Conservation (phyloP, 1,139 yeast genomes). For the Casaregolazyma lundiana region DNA sequence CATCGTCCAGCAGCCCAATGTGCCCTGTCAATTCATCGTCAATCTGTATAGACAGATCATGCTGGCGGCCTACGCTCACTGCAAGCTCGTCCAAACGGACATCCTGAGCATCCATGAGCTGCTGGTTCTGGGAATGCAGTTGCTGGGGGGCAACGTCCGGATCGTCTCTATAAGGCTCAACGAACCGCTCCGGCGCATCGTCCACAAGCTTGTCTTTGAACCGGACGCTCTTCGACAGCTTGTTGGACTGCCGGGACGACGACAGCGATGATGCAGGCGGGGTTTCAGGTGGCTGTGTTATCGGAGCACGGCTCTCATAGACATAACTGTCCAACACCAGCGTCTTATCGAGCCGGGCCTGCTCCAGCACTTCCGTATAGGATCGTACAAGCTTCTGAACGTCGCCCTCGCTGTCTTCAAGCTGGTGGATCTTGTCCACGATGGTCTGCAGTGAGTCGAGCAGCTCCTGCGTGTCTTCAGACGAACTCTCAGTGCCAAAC, state of each 20-base stretch:
- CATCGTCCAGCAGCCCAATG: constrained; percentile 60
- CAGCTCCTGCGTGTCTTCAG: constrained; percentile 52
- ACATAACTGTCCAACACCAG: constrained; percentile 2
- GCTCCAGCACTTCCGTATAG: constrained; percentile 13
- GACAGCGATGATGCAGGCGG: constrained; percentile 5
- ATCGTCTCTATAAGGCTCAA: constrained; percentile 46
- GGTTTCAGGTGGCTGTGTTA: constrained; percentile 3
- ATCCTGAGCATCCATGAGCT: constrained; percentile 58
- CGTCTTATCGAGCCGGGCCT: constrained; percentile 12
- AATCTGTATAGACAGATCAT: constrained; percentile 58
- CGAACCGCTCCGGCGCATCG: constrained; percentile 21
- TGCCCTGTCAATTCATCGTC: constrained; percentile 67
- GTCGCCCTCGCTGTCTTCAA: constrained; percentile 7
- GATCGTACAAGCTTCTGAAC: constrained; percentile 15
- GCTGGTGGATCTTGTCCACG: constrained; percentile 5
- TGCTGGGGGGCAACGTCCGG: constrained; percentile 29
- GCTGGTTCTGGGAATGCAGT: constrained; percentile 65
- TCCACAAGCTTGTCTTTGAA: constrained; percentile 35
- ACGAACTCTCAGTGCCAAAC: constrained; percentile 47
- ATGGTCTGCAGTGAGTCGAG: constrained; percentile 23
- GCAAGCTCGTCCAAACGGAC: constrained; percentile 54
- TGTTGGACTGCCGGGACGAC: constrained; percentile 1
- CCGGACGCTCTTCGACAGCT: constrained; percentile 32
- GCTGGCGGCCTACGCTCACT: constrained; percentile 59
- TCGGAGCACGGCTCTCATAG: constrained; percentile 1